These are phyloP conservation scores for Wickerhamomyces canadensis DNA, from an alignment of 805 yeast species.

Conservation along the genomic window DNA sequence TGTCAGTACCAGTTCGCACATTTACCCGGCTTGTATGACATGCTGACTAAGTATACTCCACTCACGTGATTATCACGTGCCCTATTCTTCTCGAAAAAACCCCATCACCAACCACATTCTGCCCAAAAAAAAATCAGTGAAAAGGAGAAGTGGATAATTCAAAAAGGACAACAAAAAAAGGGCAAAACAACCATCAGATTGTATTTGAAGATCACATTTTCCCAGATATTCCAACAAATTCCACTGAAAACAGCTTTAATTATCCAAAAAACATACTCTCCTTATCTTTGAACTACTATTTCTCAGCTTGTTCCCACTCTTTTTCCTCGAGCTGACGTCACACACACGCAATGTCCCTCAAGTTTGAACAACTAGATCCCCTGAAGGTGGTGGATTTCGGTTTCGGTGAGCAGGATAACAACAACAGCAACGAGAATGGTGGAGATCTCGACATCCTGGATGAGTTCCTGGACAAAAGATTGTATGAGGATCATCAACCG, in stretches of 20 bases:
- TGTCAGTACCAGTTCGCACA: too few species aligned
- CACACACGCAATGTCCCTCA: constrained; percentile 9
- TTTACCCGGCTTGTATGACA: too few species aligned
- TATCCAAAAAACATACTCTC: too few species aligned
- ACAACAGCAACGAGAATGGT: constrained; percentile 10
- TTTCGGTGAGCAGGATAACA: neutral
- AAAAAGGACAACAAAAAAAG: neutral
- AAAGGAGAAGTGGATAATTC: neutral
- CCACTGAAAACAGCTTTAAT: too few species aligned
- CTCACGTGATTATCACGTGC: neutral
- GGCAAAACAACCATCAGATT: too few species aligned
- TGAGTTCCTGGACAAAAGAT: constrained; percentile 31
- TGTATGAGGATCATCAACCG: constrained; percentile 16
- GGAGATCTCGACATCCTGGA: constrained; percentile 43
- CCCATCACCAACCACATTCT: neutral
- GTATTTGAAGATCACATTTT: too few species aligned
- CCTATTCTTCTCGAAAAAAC: neutral
- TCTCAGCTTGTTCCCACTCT: too few species aligned
- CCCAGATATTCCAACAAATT: too few species aligned
- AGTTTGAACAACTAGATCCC: constrained; percentile 17
- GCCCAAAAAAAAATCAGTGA: neutral
- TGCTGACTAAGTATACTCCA: too few species aligned
- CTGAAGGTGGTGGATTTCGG: neutral
- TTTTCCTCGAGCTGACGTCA: neutral
- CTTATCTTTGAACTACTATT: too few species aligned